These are phyloP conservation scores for Tirmania nivea DNA, from an alignment of 495 filamentous ascomycete genomes.

Conservation along the genomic window DNA sequence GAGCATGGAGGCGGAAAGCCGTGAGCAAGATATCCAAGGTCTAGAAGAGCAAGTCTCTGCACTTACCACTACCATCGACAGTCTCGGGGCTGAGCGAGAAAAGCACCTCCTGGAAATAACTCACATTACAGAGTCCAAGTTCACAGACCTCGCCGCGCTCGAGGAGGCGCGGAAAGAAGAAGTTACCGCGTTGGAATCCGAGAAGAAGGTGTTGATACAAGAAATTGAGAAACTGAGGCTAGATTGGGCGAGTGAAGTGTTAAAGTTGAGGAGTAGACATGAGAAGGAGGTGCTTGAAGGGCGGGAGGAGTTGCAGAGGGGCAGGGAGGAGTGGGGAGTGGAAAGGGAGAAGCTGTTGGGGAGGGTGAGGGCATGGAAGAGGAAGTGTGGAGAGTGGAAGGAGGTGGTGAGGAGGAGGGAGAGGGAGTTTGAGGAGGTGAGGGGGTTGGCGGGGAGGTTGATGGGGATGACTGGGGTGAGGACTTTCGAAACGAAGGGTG, in stretches of 20 bases:
- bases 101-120: background rate
- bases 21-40: background rate
- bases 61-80: background rate
- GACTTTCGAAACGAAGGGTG: conserved; percentile 13
- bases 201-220: background rate
- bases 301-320: background rate
- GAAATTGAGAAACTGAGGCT: background rate
- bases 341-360: conserved; percentile 5
- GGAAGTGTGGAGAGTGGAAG: conserved; percentile 1
- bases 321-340: background rate
- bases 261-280: background rate
- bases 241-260: background rate
- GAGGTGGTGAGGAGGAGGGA: conserved; percentile 2
- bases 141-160: background rate
- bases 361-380: background rate
- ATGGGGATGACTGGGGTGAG: conserved; percentile 6
- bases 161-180: background rate
- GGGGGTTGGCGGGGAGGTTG: conserved; percentile 6
- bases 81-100: background rate
- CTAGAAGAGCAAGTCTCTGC: background rate
- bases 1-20: background rate
- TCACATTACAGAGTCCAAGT: background rate
- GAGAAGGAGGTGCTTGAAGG: background rate
- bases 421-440: conserved; percentile 8
- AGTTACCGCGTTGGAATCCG: background rate